Evolutionary conservation across 805 yeast genomes (phyloP), one percentile per base, ranked within the genome.

Genomic region (Pichia deserticola): DNA sequence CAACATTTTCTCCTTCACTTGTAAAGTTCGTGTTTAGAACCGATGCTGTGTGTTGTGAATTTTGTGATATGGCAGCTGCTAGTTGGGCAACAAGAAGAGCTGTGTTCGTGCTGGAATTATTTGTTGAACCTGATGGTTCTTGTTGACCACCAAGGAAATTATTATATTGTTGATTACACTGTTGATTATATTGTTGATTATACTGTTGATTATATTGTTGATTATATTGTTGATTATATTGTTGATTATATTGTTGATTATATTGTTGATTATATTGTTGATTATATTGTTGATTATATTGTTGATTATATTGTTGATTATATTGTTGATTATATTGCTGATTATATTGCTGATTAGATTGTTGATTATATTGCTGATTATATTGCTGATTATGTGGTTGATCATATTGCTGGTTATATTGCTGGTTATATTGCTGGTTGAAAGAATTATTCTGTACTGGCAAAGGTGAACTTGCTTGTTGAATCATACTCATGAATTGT

Each of bases 11-110:
- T 36, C 36, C 46, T n/a, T 30, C 20, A 7, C 30, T 15, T 25
- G 20, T 20, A 20, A 20, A 20, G 20, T 20, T 20, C 3, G 20
- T 10, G 38, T 27, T 45, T 42, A 3, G 42, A 4, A 12, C 8
- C 15, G 1, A 9, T 8, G 44, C 48, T 5, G 48, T n/a, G 27
- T 2, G 29, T 25, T 46, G 36, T 20, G 51, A 50, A 29, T 44
- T 47, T 20, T 37, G 39, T 7, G 51, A 41, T 1, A 51, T 34
- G 2, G 49, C 42, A 8, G 51, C 47, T 11, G 53, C 48, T 30
- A 56, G 28, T 40, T 56, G 58, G 6, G 59, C 55, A 44, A 56
- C 38, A 9, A 51, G 30, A 10, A 36, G 28, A 9, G 59, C 49
- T 6, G 54, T 48, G 27, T 47, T 50, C 15, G 40, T 29, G 35